A percentile compares a stretch with the other conserved stretches of the same genome.
Evolutionary conservation across 352 stramenopile species (phyloP).

Genomic region (Blastocystis hominis): DNA sequence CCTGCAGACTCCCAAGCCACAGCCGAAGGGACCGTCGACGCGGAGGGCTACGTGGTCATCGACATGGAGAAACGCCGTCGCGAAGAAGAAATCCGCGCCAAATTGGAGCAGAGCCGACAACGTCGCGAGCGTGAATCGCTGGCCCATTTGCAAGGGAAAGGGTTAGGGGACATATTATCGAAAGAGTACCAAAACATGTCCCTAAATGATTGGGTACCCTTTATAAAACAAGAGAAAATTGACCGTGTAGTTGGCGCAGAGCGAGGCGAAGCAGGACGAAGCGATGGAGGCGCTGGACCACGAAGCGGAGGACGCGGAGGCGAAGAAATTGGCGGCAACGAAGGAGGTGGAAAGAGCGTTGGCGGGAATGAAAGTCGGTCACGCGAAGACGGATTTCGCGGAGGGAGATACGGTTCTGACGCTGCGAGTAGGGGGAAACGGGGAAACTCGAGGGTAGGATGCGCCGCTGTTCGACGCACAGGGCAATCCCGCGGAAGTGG

Average conservation of each 20-base stretch:
- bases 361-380: slow-evolving; percentile 44
- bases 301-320: slow-evolving; percentile 21
- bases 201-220: slow-evolving; percentile 42
- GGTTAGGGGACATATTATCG: slow-evolving; percentile 13
- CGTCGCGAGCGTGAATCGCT: neutral
- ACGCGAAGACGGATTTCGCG: slow-evolving; percentile 54
- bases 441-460: slow-evolving; percentile 4
- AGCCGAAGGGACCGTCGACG: neutral
- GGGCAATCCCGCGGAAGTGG: slow-evolving; percentile 10
- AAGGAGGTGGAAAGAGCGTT: neutral
- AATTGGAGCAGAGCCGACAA: slow-evolving; percentile 19
- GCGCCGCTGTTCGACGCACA: slow-evolving; percentile 40
- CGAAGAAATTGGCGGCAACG: neutral
- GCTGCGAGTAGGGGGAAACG: neutral
- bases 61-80: neutral
- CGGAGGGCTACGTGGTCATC: slow-evolving; percentile 13
- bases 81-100: slow-evolving; percentile 43
- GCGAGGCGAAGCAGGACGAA: slow-evolving; percentile 32
- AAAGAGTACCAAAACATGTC: neutral
- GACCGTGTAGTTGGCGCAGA: neutral
- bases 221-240: neutral
- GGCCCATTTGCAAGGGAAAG: slow-evolving; percentile 18
- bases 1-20: neutral
- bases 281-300: slow-evolving; percentile 25
- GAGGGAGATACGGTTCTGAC: slow-evolving; percentile 57